Base-by-base conservation (phyloP, 805 yeast genomes). In the Saccharomycopsis oosterbeekiorum region DNA sequence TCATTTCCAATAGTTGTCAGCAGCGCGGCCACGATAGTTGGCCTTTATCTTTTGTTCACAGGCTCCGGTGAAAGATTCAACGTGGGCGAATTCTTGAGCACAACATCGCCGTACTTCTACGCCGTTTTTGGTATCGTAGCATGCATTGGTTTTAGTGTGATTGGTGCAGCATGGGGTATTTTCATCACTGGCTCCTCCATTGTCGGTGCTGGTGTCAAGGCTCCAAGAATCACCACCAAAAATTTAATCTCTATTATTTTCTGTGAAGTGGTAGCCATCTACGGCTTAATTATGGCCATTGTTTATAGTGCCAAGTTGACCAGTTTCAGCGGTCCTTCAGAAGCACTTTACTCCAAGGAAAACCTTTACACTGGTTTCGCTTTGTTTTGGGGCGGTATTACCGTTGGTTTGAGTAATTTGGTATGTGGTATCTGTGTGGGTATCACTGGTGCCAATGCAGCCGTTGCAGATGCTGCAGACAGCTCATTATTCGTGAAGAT, bases 91-190 rank as follows among this genome's bases (percentile, higher is more conserved):
- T 92, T 93, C 70, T 80, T 94, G 66, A 83, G 84, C 67, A 78
- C 86, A 42, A 84, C 94, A 1, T 90, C 97, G 24, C 99, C 99
- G 6, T 94, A 94, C 72, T 83, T 94, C 86, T 94, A 98, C 98
- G 98, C 97, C 36, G 82, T 83, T 65, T 74, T 91, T 65, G 99
- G 99, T 60, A 90, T 94, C 65, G 86, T 88, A 15, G 75, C 84
- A 58, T 93, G 99, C 75, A 91, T 96, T 67, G 98, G 98, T 14
- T 80, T 94, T 63, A 86, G 96, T 57, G 97, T 94, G 15, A 86
- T 92, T 51, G 99, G 99, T 47, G 99, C 99, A 15, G 98, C 98
- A 4, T 94, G 99, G 99, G 99, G 99, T 66, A 94, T 94, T 67
- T 94, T 93, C 73, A 82, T 94, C 64, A 93, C 98, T 1, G 99